Evolutionary conservation across 495 filamentous ascomycete species (phyloP).

Genomic region (Lophium mytilinum): DNA sequence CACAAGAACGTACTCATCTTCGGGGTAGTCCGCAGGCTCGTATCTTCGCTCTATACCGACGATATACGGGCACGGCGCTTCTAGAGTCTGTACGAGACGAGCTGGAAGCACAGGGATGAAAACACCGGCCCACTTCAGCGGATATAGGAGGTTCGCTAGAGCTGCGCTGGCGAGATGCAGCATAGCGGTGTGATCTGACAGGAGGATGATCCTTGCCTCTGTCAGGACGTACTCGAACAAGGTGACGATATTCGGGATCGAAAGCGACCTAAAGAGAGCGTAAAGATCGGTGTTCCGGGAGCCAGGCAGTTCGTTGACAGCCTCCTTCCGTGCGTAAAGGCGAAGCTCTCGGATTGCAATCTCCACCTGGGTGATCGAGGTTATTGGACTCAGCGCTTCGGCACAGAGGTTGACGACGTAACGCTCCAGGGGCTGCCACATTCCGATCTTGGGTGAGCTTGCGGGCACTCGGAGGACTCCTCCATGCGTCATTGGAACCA

Average conservation of each 20-base stretch:
- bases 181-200: constrained; percentile 95
- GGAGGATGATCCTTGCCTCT: constrained; percentile 90
- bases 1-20: constrained; percentile 94
- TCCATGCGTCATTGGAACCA: constrained; percentile 91
- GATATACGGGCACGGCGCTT: constrained; percentile 95
- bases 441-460: constrained; percentile 83
- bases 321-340: constrained; percentile 87
- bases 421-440: constrained; percentile 92
- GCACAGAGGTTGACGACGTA: constrained; percentile 98
- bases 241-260: constrained; percentile 82
- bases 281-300: constrained; percentile 90
- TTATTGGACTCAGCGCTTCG: constrained; percentile 83
- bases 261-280: constrained; percentile 80
- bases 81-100: constrained; percentile 76
- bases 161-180: constrained; percentile 84
- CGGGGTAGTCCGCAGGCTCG: constrained; percentile 81
- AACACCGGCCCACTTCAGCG: constrained; percentile 83
- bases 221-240: constrained; percentile 89
- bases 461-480: constrained; percentile 72
- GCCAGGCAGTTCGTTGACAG: constrained; percentile 85
- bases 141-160: constrained; percentile 76
- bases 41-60: constrained; percentile 91
- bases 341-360: constrained; percentile 82
- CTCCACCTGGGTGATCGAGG: constrained; percentile 93
- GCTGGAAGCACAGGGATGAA: constrained; percentile 89